Evolutionary conservation across 2,329 filamentous ascomycete genomes (phyloP).

Genomic region (Phyllosticta citriasiana): DNA sequence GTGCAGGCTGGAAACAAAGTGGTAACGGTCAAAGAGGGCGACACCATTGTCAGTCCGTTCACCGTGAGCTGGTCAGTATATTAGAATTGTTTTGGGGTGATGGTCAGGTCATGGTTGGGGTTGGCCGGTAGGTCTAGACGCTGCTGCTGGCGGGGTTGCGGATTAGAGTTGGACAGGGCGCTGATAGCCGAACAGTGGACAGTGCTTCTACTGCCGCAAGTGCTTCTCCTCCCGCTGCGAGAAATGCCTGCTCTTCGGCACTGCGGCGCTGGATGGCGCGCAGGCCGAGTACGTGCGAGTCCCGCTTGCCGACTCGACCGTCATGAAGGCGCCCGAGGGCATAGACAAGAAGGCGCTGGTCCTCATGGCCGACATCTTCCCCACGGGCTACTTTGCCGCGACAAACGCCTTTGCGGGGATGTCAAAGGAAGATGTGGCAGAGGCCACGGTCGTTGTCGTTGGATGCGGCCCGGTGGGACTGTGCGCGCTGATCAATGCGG

Average conservation of each 20-base stretch:
- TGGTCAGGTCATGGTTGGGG: background rate
- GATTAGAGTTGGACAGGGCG: background rate
- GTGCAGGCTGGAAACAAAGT: slow-evolving; percentile 58
- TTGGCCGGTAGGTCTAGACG: background rate
- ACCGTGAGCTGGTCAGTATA: slow-evolving; percentile 38
- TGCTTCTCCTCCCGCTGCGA: slow-evolving; percentile 70
- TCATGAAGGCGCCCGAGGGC: slow-evolving; percentile 59
- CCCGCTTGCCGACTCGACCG: slow-evolving; percentile 51
- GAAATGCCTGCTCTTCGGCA: slow-evolving; percentile 62
- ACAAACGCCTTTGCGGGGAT: slow-evolving; percentile 64
- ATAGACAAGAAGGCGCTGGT: slow-evolving; percentile 68
- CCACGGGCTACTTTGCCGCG: slow-evolving; percentile 71
- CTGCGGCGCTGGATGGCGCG: slow-evolving; percentile 57
- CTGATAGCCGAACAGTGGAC: slow-evolving; percentile 36
- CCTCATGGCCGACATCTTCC: slow-evolving; percentile 90
- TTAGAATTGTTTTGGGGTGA: background rate
- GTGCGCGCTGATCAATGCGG: slow-evolving; percentile 68
- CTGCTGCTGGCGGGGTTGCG: background rate
- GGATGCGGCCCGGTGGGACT: slow-evolving; percentile 75
- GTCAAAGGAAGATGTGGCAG: slow-evolving; percentile 45
- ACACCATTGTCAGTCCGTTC: slow-evolving; percentile 74
- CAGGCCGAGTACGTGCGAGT: slow-evolving; percentile 65
- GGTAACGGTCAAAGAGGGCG: slow-evolving; percentile 59
- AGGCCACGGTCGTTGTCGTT: slow-evolving; percentile 66
- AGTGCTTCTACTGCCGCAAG: slow-evolving; percentile 77